Evolutionary conservation across 1,284 basidiomycete species (phyloP).

Genomic region (Trametes sp.): DNA sequence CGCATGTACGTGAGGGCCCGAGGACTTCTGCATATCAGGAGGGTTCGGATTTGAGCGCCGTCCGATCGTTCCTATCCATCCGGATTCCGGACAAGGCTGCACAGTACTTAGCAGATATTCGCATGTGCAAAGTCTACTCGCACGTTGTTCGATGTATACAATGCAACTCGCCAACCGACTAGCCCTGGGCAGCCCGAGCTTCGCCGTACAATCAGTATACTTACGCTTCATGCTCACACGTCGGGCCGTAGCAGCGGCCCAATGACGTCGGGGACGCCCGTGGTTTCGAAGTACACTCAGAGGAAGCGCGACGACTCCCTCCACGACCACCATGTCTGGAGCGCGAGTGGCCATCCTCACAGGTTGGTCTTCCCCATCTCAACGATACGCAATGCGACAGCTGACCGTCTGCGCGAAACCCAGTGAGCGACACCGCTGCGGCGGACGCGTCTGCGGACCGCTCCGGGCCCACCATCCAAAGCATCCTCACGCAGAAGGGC

Average conservation of each 20-base stretch:
- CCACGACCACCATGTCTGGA: slow-evolving; percentile 33
- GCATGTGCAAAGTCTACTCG: no score
- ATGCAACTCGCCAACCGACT: background rate
- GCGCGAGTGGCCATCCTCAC: slow-evolving; percentile 42
- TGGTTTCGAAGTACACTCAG: no score
- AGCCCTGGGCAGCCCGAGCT: background rate
- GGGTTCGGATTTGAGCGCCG: no score
- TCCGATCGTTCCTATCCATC: no score
- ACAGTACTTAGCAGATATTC: no score
- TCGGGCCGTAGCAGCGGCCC: background rate
- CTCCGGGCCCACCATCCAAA: slow-evolving; percentile 69
- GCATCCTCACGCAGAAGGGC: slow-evolving; percentile 52
- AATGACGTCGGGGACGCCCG: slow-evolving; percentile 11
- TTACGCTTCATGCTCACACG: background rate
- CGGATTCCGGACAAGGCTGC: no score
- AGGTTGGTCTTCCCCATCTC: slow-evolving; percentile 30
- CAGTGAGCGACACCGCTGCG: slow-evolving; percentile 75
- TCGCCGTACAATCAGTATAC: background rate
- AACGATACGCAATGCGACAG: background rate
- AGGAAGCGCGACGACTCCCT: background rate
- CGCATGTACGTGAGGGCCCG: no score
- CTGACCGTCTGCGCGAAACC: background rate
- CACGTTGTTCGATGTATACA: background rate
- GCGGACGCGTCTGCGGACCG: slow-evolving; percentile 59
- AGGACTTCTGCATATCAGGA: no score